Evolutionary conservation across 306 rosid species (phyloP).

Genomic region (Crotalaria pallida): DNA sequence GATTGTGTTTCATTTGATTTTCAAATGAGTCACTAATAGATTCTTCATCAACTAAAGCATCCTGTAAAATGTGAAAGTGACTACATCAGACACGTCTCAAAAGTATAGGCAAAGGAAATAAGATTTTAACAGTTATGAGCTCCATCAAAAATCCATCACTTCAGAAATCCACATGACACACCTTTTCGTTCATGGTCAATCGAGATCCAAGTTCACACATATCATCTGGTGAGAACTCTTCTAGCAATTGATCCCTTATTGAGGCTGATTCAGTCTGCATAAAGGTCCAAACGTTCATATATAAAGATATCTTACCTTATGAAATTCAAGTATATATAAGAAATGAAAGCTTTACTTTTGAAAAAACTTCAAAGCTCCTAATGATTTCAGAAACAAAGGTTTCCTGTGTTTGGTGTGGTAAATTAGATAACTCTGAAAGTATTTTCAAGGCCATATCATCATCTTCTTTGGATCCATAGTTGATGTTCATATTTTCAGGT

Average conservation of each 20-base stretch:
- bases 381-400: slow-evolving; percentile 55
- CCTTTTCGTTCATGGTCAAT: slow-evolving; percentile 32
- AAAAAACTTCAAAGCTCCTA: slow-evolving; percentile 47
- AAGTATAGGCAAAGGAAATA: background rate
- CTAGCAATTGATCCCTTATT: slow-evolving; percentile 54
- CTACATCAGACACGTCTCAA: slow-evolving; percentile 16
- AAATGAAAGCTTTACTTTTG: slow-evolving; percentile 47
- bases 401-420: slow-evolving; percentile 49
- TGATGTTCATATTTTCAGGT: slow-evolving; percentile 28
- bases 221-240: slow-evolving; percentile 61
- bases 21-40: slow-evolving; percentile 47
- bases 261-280: slow-evolving; percentile 55
- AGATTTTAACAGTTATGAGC: slow-evolving; percentile 11
- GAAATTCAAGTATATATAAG: background rate
- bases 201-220: slow-evolving; percentile 59
- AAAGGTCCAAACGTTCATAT: slow-evolving; percentile 9
- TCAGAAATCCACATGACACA: slow-evolving; percentile 32
- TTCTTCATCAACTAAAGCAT: slow-evolving; percentile 55
- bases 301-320: background rate
- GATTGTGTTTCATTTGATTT: slow-evolving; percentile 37
- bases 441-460: slow-evolving; percentile 49
- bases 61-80: slow-evolving; percentile 37
- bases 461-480: slow-evolving; percentile 78
- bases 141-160: slow-evolving; percentile 23
- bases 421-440: slow-evolving; percentile 40